These are phyloP conservation scores for Moesziomyces antarcticus DNA, from an alignment of 1,284 basidiomycete genomes.

Conservation along the genomic window DNA sequence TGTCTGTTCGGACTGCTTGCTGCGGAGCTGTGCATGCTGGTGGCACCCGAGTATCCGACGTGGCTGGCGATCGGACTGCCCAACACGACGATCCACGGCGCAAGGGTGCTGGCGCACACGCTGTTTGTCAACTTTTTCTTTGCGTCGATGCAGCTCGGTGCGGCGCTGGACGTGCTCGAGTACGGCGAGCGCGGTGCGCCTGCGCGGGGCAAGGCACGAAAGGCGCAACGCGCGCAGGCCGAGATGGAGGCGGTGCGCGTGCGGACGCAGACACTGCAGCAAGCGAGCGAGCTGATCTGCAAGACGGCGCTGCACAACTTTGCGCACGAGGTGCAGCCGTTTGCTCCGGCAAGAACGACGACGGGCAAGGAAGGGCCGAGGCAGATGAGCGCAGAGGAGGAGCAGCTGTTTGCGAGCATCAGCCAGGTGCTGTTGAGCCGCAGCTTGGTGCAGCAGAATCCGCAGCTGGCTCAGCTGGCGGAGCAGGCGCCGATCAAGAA, in stretches of 20 bases:
- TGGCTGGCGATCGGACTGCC: constrained; percentile 74
- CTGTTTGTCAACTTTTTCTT: constrained; percentile 78
- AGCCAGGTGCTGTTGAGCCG: constrained; percentile 21
- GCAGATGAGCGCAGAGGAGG: constrained; percentile 17
- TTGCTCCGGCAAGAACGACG: neutral
- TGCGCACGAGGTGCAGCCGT: constrained; percentile 15
- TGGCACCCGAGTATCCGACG: constrained; percentile 47
- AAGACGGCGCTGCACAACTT: constrained; percentile 1
- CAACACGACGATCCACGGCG: constrained; percentile 76
- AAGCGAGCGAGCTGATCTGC: constrained; percentile 2
- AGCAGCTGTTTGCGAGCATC: constrained; percentile 15
- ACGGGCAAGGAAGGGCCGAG: neutral
- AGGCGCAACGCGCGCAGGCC: neutral
- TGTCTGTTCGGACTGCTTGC: constrained; percentile 44
- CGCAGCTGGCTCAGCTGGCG: constrained; percentile 2
- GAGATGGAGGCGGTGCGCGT: constrained; percentile 15
- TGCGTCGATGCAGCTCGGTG: constrained; percentile 76
- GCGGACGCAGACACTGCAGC: constrained; percentile 4
- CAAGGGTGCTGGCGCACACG: constrained; percentile 80
- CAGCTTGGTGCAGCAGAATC: constrained; percentile 25
- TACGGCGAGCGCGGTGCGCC: constrained; percentile 24
- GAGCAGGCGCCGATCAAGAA: neutral
- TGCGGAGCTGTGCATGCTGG: constrained; percentile 61
- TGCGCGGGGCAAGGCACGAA: neutral
- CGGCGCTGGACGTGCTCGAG: constrained; percentile 68